Percentiles rank a stretch among this genome's conserved stretches.
These are phyloP conservation scores for Nigrospora osmanthi DNA, from an alignment of 2,329 filamentous ascomycete genomes.

Conservation along the genomic window DNA sequence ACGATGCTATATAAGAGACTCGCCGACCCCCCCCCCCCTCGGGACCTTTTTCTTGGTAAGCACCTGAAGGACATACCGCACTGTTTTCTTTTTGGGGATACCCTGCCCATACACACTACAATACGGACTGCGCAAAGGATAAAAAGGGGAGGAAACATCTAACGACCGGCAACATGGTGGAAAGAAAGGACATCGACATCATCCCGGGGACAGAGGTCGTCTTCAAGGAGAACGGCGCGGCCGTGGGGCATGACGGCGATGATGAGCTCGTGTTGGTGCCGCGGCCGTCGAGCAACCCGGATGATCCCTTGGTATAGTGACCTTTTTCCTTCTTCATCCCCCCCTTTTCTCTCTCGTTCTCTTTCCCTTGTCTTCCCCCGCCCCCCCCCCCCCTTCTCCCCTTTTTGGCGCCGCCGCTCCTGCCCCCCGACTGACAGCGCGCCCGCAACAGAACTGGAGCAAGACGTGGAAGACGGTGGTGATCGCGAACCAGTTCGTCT, in stretches of 20 bases:
- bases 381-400: too few relatives aligned
- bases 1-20: too few relatives aligned
- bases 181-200: conserved; percentile 1
- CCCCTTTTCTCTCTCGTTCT: background rate
- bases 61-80: too few relatives aligned
- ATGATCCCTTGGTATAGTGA: conserved; percentile 14
- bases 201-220: conserved; percentile 6
- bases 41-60: too few relatives aligned
- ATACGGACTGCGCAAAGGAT: too few relatives aligned
- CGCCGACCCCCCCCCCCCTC: too few relatives aligned
- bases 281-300: conserved; percentile 10
- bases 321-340: background rate
- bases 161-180: too few relatives aligned
- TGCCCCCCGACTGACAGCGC: background rate
- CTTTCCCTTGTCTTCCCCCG: too few relatives aligned
- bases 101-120: too few relatives aligned
- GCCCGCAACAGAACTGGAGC: conserved; percentile 19
- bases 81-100: too few relatives aligned
- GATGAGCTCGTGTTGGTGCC: conserved; percentile 15
- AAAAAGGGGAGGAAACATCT: too few relatives aligned
- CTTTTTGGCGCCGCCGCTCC: background rate
- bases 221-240: conserved; percentile 1
- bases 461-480: conserved; percentile 20
- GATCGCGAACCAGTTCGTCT: conserved; percentile 23
- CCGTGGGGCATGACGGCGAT: background rate